A percentile compares a stretch with the other conserved stretches of the same genome.
Evolutionary conservation across 768 basidiomycete species (phyloP).

Genomic region (Ephemerocybe angulata): DNA sequence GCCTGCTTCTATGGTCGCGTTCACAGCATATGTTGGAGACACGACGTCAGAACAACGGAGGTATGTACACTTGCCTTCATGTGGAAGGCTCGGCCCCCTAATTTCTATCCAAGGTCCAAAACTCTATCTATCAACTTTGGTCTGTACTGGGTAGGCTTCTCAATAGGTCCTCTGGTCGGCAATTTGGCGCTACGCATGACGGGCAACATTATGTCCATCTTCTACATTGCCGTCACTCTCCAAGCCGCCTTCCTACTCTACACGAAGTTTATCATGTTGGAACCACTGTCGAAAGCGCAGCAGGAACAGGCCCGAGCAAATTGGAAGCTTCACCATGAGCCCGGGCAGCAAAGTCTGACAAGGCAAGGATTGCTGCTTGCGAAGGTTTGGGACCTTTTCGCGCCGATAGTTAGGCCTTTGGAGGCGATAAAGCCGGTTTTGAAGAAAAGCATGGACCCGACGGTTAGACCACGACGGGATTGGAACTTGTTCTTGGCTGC

Average conservation of each 20-base stretch:
- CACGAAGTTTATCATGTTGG: conserved; percentile 64
- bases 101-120: conserved; percentile 45
- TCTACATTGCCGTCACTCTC: conserved; percentile 56
- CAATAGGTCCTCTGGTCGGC: conserved; percentile 72
- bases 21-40: conserved; percentile 68
- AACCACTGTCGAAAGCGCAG: conserved; percentile 59
- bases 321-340: conserved; percentile 27
- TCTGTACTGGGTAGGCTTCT: conserved; percentile 65
- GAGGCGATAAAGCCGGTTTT: conserved; percentile 52
- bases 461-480: conserved; percentile 43
- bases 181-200: conserved; percentile 58
- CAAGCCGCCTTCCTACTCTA: conserved; percentile 50
- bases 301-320: conserved; percentile 38
- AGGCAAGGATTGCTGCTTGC: conserved; percentile 6
- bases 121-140: conserved; percentile 65
- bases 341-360: conserved; percentile 15
- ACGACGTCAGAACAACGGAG: conserved; percentile 51
- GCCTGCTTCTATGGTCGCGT: conserved; percentile 40
- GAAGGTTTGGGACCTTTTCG: conserved; percentile 47
- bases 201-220: conserved; percentile 55
- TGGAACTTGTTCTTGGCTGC: conserved; percentile 64
- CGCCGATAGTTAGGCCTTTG: conserved; percentile 69
- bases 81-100: background rate
- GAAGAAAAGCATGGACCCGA: conserved; percentile 26
- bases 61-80: conserved; percentile 27